These are phyloP conservation scores for Alternaria sp. DNA, from an alignment of 2,329 filamentous ascomycete species.

Conservation along the genomic window DNA sequence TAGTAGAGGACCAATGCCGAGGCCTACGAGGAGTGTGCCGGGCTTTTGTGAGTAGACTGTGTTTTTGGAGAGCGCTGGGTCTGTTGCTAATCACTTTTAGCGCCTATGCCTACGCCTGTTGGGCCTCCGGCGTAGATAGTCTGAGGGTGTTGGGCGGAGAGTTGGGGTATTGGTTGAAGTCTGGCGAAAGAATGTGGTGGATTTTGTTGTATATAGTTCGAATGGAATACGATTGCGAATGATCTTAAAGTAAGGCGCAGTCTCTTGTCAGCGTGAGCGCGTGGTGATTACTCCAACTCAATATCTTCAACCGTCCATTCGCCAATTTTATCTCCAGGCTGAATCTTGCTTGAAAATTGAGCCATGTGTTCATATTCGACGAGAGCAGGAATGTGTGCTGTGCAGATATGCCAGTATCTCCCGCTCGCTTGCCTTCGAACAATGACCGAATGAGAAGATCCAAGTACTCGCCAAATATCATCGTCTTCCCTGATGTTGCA, in stretches of 20 bases:
- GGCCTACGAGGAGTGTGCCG: background rate
- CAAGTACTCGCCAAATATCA: background rate
- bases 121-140: background rate
- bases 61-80: no score
- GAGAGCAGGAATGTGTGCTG: background rate
- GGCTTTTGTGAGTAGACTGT: background rate
- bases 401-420: background rate
- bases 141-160: background rate
- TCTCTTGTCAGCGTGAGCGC: no score
- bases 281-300: background rate
- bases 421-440: background rate
- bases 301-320: background rate
- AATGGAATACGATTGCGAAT: background rate
- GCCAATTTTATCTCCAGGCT: background rate
- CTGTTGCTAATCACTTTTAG: background rate
- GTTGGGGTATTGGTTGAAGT: background rate
- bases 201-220: background rate
- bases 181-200: background rate
- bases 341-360: fast-evolving
- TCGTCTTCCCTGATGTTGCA: background rate
- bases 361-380: fast-evolving
- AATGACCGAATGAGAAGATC: background rate
- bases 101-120: background rate
- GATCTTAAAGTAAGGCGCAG: no score
- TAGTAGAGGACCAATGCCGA: background rate